phyloP scores from a whole-genome alignment of 163 green algal genomes.

The Volvox carteri region DNA sequence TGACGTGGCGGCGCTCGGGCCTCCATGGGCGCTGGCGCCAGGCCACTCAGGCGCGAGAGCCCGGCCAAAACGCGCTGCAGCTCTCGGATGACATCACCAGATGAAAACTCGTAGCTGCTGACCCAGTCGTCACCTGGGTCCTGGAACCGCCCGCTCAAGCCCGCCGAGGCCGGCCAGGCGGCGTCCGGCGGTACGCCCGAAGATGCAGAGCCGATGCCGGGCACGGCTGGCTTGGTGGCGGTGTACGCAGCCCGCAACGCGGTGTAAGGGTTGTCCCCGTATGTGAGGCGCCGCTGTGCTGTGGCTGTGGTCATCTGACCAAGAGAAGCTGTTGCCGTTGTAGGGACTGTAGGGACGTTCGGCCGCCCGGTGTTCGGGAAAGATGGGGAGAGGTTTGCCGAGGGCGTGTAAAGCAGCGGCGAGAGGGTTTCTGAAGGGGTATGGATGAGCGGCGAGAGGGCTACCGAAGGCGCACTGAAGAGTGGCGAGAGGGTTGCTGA shows the following conservation, averaged over 20 bases:
- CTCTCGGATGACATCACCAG: neutral
- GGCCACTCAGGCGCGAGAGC: neutral
- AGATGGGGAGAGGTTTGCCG: neutral
- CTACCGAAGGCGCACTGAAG: neutral
- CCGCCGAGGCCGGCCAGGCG: no score
- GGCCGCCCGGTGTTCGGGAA: neutral
- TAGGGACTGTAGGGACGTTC: no score
- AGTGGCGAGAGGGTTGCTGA: neutral
- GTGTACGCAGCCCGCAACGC: neutral
- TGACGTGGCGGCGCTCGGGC: slow-evolving; percentile 8
- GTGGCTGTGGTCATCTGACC: neutral
- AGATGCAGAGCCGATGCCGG: no score
- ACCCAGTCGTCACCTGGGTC: slow-evolving; percentile 27
- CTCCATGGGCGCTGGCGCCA: neutral
- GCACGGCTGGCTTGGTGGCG: no score
- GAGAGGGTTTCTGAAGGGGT: no score
- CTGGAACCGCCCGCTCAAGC: neutral
- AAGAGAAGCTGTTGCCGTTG: neutral
- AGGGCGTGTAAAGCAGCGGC: no score
- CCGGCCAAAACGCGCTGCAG: slow-evolving; percentile 9
- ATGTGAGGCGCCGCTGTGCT: neutral
- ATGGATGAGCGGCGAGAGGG: neutral
- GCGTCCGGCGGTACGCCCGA: no score
- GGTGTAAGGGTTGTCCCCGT: neutral
- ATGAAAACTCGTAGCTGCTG: neutral